Base-by-base conservation (phyloP, 345 rosid genomes). In the Pistacia vera region DNA sequence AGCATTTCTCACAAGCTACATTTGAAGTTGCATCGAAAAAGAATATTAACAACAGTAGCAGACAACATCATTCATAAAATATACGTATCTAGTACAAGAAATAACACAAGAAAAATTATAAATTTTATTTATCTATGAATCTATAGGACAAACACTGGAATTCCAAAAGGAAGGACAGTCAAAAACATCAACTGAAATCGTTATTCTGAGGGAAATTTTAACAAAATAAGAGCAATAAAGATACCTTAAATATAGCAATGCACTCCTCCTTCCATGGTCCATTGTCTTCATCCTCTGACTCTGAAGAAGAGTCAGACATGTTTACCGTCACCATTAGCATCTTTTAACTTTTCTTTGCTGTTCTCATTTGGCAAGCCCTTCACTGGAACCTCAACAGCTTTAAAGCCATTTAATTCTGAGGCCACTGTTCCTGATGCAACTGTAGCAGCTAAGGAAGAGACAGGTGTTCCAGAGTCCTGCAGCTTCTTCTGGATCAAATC, bases 401-500 rank as follows among this genome's bases (percentile, higher is more conserved):
- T 25, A 25, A 0, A 25, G 25, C 25, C 25, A 25, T 25, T 25
- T 25, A 25, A 25, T 25, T 25, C 25, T 25, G 86, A 77, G 25
- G 25, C 25, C 25, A 25, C 25, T 25, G 25, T 25, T 25, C 22
- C 25, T 25, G 83, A 25, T 25, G 25, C 25, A 25, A 25, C 1
- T 1, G 1, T 79, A 75, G 71, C 60, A 75, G 87, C 57, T 6
- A 84, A 71, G 44, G 95, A 81, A 84, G 86, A 85, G 55, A 80
- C 77, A 35, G 94, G 94, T 79, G 85, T 75, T 75, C 94, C 99
- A 22, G 86, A 78, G 58, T 96, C 99, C 81, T 96, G 98, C 81
- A 96, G 82, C 86, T 96, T 93, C 84, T 86, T 93, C 83, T 96
- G 93, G 55, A 96, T 92, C 82, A 96, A 85, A 86, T 93, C 97